Base-by-base conservation (phyloP, 805 yeast genomes). In the Wickerhamomyces silvicola region DNA sequence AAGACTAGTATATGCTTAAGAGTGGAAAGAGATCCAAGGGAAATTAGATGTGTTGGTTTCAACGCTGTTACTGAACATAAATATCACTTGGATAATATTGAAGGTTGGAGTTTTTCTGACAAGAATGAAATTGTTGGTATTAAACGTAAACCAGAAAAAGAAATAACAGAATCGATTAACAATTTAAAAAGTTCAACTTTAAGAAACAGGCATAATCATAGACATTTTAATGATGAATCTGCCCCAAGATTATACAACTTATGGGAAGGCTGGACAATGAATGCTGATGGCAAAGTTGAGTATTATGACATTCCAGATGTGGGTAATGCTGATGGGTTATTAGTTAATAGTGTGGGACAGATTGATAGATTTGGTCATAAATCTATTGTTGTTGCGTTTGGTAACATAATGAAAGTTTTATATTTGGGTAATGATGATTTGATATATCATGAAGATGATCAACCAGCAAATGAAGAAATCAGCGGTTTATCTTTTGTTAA, bases 1-100 rank as follows among this genome's bases (percentile, higher is more conserved):
- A 81, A 82, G 48, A 81, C 75, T 35, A 79, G 74, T 43, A 86
- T 86, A 24, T 86, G 96, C 55, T 58, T 86, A 34, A 73, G 95
- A 56, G 94, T 83, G 24, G 96, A 86, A 57, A 80, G 96, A 70
- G 96, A 86, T 57, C 85, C 90, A 2, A 71, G 94, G 47, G 96
- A 86, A 58, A 83, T 84, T 23, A 73, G 95, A 62, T 86, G 96
- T 59, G 66, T 81, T 24, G 95, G 95, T 18, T 82, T 86, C 52
- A 84, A 78, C 33, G 73, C 81, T 1, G 85, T 76, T 7, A 64
- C 70, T 13, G 94, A 85, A 48, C 75, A 73, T 31, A 80, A 74
- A 36, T 74, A 76, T 53, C 78, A 84, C 75, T 62, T 76, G 25
- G 67, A 68, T 18, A 59, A 71, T 37, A 76, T 82, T n/a, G 83